These are phyloP conservation scores for Xylariaceae sp. DNA, from an alignment of 2,329 filamentous ascomycete genomes.

Conservation along the genomic window DNA sequence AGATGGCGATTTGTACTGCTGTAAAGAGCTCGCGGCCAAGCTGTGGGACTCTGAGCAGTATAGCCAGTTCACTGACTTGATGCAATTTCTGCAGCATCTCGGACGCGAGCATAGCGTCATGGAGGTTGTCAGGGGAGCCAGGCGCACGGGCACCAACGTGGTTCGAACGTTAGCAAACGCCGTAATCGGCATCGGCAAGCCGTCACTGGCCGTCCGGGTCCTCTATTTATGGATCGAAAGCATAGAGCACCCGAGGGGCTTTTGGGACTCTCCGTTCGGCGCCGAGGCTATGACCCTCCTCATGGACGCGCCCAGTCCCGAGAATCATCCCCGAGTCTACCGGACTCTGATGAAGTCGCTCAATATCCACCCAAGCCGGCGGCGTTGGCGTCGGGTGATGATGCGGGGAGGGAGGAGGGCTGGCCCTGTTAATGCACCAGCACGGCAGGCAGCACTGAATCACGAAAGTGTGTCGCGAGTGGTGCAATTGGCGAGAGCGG, in stretches of 20 bases:
- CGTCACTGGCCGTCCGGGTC: slow-evolving; percentile 2
- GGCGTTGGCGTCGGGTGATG: too few species aligned
- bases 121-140: too few species aligned
- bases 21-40: slow-evolving; percentile 5
- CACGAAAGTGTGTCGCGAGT: too few species aligned
- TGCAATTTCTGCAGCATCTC: slow-evolving; percentile 14
- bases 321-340: too few species aligned
- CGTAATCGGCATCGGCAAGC: slow-evolving; percentile 14
- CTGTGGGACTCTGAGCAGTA: slow-evolving; percentile 18
- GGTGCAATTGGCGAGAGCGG: slow-evolving; percentile 10
- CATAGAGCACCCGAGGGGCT: slow-evolving; percentile 3
- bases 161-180: slow-evolving; percentile 18
- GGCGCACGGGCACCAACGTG: too few species aligned
- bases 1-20: slow-evolving; percentile 3
- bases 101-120: slow-evolving; percentile 20
- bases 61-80: slow-evolving; percentile 10
- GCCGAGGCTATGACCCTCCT: too few species aligned
- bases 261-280: slow-evolving; percentile 18
- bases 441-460: too few species aligned
- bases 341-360: too few species aligned
- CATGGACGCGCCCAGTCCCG: too few species aligned
- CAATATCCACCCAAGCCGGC: too few species aligned
- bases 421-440: too few species aligned
- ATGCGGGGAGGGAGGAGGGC: too few species aligned
- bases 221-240: slow-evolving; percentile 9